These are phyloP conservation scores for Acanthamoeba lenticulata DNA, from an alignment of 208 protist genomes.

Conservation along the genomic window DNA sequence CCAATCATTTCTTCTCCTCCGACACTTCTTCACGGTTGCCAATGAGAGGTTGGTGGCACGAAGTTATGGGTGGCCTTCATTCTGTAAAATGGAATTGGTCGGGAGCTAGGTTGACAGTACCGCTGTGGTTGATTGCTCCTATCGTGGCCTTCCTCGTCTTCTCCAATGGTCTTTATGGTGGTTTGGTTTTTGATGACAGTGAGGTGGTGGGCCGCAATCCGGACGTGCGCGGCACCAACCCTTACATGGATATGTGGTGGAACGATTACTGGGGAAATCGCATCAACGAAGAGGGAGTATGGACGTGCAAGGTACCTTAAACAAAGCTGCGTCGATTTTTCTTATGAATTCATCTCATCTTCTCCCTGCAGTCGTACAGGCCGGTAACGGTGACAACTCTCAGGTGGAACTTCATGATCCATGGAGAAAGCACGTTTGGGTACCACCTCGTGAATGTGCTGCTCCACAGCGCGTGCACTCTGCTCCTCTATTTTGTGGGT, in stretches of 20 bases:
- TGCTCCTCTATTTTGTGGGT: constrained; percentile 1
- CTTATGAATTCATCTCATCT: not conserved
- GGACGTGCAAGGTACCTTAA: constrained; percentile 60
- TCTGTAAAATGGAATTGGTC: not conserved
- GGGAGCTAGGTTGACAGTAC: not conserved
- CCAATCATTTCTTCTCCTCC: not conserved
- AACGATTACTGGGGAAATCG: constrained; percentile 70
- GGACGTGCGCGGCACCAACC: not conserved
- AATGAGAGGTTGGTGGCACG: not conserved
- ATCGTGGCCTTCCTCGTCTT: constrained; percentile 55
- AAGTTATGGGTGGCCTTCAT: not conserved
- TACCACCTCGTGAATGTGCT: constrained; percentile 69
- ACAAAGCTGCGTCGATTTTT: too few species aligned
- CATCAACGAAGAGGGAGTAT: constrained; percentile 25
- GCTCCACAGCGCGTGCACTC: not conserved
- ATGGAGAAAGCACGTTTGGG: constrained; percentile 27
- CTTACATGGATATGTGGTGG: not conserved
- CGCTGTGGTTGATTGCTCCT: not conserved
- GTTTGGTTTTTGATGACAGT: constrained; percentile 58
- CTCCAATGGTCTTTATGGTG: constrained; percentile 41
- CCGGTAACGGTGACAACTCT: constrained; percentile 18
- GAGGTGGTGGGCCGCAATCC: constrained; percentile 33
- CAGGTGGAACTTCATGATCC: constrained; percentile 34
- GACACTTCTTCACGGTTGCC: too few species aligned
- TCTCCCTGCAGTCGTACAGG: constrained; percentile 54